A percentile compares a stretch with the other conserved stretches of the same genome.
Conservation (phyloP, 352 stramenopile genomes). For the Blastocystis sp. region DNA sequence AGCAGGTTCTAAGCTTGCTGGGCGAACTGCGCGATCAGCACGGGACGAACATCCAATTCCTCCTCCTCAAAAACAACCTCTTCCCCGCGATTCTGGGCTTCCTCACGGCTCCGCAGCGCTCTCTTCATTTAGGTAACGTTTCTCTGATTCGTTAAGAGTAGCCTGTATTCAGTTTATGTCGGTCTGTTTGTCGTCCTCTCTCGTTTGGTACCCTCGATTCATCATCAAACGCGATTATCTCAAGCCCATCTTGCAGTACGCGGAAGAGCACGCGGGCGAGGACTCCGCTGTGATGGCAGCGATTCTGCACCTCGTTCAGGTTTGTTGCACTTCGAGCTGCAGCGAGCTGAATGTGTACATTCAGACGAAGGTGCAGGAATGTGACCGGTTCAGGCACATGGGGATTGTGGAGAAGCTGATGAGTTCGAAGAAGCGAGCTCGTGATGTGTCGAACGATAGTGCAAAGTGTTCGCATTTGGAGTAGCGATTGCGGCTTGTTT, state of each 20-base stretch:
- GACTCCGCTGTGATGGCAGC: slow-evolving; percentile 1
- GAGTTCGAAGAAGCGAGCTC: not conserved
- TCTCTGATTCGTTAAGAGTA: not conserved
- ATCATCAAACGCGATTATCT: slow-evolving; percentile 35
- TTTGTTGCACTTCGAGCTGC: not conserved
- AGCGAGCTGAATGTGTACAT: not conserved
- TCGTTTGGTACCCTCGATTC: slow-evolving; percentile 10
- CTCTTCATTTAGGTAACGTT: not conserved
- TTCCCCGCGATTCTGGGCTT: slow-evolving; percentile 36
- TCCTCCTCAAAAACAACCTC: slow-evolving; percentile 41
- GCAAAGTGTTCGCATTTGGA: not conserved
- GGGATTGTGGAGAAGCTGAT: not conserved
- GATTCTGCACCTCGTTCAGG: not conserved
- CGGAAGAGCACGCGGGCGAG: not conserved
- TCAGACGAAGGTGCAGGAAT: not conserved
- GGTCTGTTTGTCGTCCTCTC: not conserved
- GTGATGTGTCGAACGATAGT: not conserved
- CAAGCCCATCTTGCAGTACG: slow-evolving; percentile 2
- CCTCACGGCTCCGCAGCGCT: not conserved
- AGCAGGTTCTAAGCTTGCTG: not conserved
- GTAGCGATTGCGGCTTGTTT: not conserved
- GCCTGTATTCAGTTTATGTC: slow-evolving; percentile 41
- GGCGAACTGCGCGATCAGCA: not conserved
- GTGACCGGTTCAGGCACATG: not conserved
- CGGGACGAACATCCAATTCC: slow-evolving; percentile 35